Conservation (phyloP, 2,329 filamentous ascomycete genomes). For the Aphanocladium album region DNA sequence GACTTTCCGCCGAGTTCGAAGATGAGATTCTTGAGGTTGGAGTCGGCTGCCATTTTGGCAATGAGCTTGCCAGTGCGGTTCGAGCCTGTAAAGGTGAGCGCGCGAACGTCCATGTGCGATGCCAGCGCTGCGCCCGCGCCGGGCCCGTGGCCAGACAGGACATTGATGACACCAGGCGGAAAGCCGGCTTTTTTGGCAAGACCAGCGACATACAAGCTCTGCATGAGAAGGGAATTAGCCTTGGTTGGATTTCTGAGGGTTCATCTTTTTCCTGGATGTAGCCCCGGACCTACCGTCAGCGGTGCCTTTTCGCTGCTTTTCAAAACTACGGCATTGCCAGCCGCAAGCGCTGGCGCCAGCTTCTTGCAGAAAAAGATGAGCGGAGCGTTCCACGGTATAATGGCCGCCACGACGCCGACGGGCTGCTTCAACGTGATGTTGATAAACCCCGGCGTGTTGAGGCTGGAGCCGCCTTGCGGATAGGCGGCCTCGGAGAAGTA, state of each 20-base stretch:
- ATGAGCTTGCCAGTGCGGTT: slow-evolving; percentile 62
- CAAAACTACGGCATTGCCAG: slow-evolving; percentile 46
- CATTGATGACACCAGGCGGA: slow-evolving; percentile 17
- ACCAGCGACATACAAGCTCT: slow-evolving; percentile 3
- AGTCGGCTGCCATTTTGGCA: slow-evolving; percentile 59
- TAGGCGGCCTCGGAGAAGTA: slow-evolving; percentile 38
- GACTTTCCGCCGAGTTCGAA: slow-evolving; percentile 55
- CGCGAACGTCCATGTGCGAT: slow-evolving; percentile 14
- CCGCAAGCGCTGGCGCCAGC: slow-evolving; percentile 42
- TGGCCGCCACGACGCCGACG: slow-evolving; percentile 48
- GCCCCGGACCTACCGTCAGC: slow-evolving; percentile 31
- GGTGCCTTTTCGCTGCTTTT: slow-evolving; percentile 53
- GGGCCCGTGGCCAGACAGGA: slow-evolving; percentile 14
- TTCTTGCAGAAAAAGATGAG: slow-evolving; percentile 43
- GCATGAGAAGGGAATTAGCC: not conserved
- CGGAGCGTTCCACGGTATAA: slow-evolving; percentile 55
- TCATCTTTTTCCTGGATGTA: not conserved
- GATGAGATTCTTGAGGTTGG: slow-evolving; percentile 51
- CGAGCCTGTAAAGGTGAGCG: slow-evolving; percentile 37
- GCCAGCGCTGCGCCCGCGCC: slow-evolving; percentile 8
- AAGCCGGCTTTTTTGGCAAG: slow-evolving; percentile 19
- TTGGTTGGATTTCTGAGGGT: not conserved
- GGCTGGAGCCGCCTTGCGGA: slow-evolving; percentile 39
- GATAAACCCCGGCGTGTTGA: slow-evolving; percentile 44
- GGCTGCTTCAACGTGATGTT: slow-evolving; percentile 45